Conservation (phyloP, 2,329 filamentous ascomycete species). For the Lasiodiplodia gonubiensis region DNA sequence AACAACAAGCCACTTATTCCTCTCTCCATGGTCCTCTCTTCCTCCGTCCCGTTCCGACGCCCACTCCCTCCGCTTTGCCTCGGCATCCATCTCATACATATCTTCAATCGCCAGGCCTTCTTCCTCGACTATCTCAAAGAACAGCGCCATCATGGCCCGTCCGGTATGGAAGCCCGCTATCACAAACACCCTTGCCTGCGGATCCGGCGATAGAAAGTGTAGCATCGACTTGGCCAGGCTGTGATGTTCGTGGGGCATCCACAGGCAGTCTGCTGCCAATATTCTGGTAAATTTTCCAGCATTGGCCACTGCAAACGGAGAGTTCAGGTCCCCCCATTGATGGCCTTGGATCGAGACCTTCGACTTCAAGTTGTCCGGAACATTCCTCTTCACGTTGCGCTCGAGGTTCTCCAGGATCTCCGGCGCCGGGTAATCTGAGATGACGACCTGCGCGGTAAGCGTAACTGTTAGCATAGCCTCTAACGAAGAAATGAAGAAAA, state of each 20-base stretch:
- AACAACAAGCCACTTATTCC: conserved; percentile 75
- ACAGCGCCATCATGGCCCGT: conserved; percentile 66
- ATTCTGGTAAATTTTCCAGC: conserved; percentile 63
- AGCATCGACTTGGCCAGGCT: conserved; percentile 67
- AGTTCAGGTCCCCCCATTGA: conserved; percentile 64
- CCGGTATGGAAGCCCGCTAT: conserved; percentile 77
- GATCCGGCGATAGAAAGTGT: conserved; percentile 61
- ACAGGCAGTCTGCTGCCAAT: conserved; percentile 74
- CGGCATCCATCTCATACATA: conserved; percentile 72
- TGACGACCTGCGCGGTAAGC: conserved; percentile 52
- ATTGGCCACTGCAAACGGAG: conserved; percentile 46
- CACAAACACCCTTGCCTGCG: conserved; percentile 63
- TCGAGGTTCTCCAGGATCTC: conserved; percentile 64
- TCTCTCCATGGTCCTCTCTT: conserved; percentile 63
- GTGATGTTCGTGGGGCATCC: conserved; percentile 76
- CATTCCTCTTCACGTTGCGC: conserved; percentile 63
- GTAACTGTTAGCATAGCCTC: conserved; percentile 44
- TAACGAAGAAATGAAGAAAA: neutral
- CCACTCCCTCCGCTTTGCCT: conserved; percentile 69
- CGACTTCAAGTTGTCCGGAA: conserved; percentile 45
- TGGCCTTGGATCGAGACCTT: conserved; percentile 63
- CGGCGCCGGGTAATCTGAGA: conserved; percentile 72
- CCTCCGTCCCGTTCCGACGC: conserved; percentile 60
- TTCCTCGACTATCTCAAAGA: conserved; percentile 62
- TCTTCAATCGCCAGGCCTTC: conserved; percentile 63